A percentile compares a stretch with the other conserved stretches of the same genome.
Conservation (phyloP, 495 filamentous ascomycete species). For the Immersiella caudata region DNA sequence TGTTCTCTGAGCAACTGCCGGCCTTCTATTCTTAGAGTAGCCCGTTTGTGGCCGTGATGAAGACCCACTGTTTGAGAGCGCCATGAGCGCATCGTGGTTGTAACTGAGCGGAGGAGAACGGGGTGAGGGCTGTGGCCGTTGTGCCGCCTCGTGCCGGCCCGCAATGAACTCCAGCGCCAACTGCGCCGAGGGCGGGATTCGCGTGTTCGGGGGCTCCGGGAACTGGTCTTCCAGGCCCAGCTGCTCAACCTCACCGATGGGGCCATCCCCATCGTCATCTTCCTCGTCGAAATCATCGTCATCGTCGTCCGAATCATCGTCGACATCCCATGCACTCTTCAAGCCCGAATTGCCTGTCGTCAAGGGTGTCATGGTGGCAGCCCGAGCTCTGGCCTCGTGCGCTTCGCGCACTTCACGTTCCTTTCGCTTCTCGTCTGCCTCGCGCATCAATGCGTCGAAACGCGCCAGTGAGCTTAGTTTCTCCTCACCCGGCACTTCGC, state of each 20-base stretch:
- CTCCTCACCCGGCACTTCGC: conserved; percentile 51
- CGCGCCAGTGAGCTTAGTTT: conserved; percentile 60
- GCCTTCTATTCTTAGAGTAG: conserved; percentile 43
- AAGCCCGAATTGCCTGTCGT: conserved; percentile 26
- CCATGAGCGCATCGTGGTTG: conserved; percentile 40
- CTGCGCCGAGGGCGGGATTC: conserved; percentile 42
- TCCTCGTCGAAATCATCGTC: conserved; percentile 35
- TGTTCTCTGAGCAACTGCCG: conserved; percentile 45
- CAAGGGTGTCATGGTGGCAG: conserved; percentile 21
- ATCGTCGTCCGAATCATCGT: conserved; percentile 36
- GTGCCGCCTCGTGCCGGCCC: conserved; percentile 38
- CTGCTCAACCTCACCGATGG: conserved; percentile 35
- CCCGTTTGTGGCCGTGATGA: conserved; percentile 49
- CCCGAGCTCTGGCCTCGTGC: conserved; percentile 28
- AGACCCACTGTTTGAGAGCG: conserved; percentile 34
- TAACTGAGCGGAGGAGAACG: conserved; percentile 30
- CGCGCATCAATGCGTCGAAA: conserved; percentile 62
- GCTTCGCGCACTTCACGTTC: conserved; percentile 36
- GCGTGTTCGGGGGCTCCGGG: conserved; percentile 18
- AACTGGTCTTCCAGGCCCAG: conserved; percentile 36
- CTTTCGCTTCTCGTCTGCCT: conserved; percentile 52
- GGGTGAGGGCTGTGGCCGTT: conserved; percentile 21
- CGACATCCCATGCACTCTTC: conserved; percentile 54
- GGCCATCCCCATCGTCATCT: conserved; percentile 46
- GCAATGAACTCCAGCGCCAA: conserved; percentile 55